A percentile compares a stretch with the other conserved stretches of the same genome.
These are phyloP conservation scores for Claviceps sp. DNA, from an alignment of 2,329 filamentous ascomycete species.

Conservation along the genomic window DNA sequence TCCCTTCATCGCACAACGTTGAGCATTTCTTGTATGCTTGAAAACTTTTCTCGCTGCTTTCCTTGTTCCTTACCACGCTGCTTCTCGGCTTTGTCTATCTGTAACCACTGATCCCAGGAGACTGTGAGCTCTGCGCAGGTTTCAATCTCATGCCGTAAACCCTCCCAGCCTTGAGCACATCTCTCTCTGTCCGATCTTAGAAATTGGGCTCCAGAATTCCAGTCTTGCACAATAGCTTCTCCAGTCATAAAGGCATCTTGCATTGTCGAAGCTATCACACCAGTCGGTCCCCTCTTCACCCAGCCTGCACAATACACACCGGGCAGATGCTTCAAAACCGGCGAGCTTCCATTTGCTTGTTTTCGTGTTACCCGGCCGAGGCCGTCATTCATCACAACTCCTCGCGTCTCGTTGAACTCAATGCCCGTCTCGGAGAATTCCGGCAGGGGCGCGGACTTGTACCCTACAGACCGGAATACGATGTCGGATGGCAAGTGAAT, in stretches of 20 bases:
- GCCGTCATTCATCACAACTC: conserved; percentile 72
- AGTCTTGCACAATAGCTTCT: conserved; percentile 72
- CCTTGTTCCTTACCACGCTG: conserved; percentile 50
- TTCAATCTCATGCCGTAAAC: conserved; percentile 45
- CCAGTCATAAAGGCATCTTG: conserved; percentile 83
- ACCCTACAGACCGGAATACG: conserved; percentile 90
- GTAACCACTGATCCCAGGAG: conserved; percentile 72
- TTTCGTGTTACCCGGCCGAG: conserved; percentile 50
- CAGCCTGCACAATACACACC: conserved; percentile 90
- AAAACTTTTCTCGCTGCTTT: conserved; percentile 67
- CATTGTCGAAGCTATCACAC: conserved; percentile 94
- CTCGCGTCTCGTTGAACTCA: conserved; percentile 60
- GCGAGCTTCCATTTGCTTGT: conserved; percentile 20
- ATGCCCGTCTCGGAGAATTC: conserved; percentile 64
- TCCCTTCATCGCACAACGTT: conserved; percentile 28
- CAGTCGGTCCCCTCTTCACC: conserved; percentile 90
- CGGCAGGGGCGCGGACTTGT: conserved; percentile 65
- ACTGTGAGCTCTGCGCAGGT: conserved; percentile 48
- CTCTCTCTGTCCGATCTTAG: conserved; percentile 12
- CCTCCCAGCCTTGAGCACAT: conserved; percentile 56
- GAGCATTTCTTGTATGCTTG: conserved; percentile 43
- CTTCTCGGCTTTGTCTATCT: conserved; percentile 69
- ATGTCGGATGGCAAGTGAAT: conserved; percentile 49
- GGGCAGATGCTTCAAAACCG: conserved; percentile 30
- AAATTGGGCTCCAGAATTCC: conserved; percentile 35